Evolutionary conservation across 73 alveolate genomes (phyloP).

Genomic region (Symbiodinium natans): DNA sequence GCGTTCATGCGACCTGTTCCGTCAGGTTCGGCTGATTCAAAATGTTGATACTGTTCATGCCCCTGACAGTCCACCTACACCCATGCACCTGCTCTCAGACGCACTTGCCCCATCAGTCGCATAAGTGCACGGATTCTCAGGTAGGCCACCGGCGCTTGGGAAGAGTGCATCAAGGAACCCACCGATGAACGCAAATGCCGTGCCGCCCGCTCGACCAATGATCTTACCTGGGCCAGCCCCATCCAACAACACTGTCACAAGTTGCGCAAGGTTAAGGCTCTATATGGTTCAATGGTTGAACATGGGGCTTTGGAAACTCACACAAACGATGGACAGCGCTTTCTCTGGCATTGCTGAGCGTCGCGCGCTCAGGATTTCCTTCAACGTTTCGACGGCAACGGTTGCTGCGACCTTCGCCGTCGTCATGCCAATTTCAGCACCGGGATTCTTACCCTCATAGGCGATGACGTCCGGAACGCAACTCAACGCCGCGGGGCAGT

Average conservation of each 20-base stretch:
- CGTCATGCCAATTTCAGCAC: neutral
- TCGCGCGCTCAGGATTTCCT: neutral
- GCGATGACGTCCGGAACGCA: neutral
- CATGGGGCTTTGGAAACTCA: too few species aligned
- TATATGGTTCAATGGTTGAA: too few species aligned
- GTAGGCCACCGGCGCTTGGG: neutral
- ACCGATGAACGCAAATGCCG: neutral
- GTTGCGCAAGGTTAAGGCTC: too few species aligned
- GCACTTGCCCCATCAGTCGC: neutral
- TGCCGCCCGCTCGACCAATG: neutral
- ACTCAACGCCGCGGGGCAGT: neutral
- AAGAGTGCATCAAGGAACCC: neutral
- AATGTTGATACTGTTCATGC: too few species aligned
- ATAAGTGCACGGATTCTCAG: constrained; percentile 5
- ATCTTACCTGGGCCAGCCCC: too few species aligned
- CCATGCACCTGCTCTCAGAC: neutral
- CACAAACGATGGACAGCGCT: too few species aligned
- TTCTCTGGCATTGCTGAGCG: too few species aligned
- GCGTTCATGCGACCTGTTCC: too few species aligned
- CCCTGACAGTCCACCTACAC: too few species aligned
- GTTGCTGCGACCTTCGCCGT: neutral
- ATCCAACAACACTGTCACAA: too few species aligned
- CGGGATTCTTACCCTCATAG: neutral
- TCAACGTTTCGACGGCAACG: neutral
- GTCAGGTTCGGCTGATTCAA: too few species aligned